Evolutionary conservation across 208 protist genomes (phyloP), one percentile per base, ranked within the genome.

Genomic region (Wallacemonas collosoma): DNA sequence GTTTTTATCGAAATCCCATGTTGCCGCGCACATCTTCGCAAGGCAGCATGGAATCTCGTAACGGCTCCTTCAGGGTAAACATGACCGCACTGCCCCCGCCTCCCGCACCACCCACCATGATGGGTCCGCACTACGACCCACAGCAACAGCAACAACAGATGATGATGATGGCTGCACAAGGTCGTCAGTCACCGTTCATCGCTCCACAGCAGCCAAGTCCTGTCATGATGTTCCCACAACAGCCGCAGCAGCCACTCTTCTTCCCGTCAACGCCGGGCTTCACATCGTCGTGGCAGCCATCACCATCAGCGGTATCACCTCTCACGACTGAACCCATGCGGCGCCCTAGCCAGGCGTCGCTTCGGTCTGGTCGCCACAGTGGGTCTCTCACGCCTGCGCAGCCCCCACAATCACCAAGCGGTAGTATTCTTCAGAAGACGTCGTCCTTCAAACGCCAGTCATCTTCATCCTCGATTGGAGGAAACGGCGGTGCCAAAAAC

Each of bases 371-470:
- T 43, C 56, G 56, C 56, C 4, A 5, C 56, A 43, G 8, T 9
- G 56, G 36, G 15, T 38, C 35, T 9, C 5, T 12, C 0, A 8
- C 56, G 7, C 56, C 56, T 6, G 56, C 56, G 7, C 36, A 35
- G 38, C 51, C 5, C 4, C 14, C 51, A 12, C 14, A 12, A n/a
- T 35, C 51, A 56, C 51, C 51, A n/a, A 56, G 14, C 8, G 51
- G n/a, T n/a, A 56, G 51, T n/a, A 56, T 56, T 56, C 51, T 56
- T n/a, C 56, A 62, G 36, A 62, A 62, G 38, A 36, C 15, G 6
- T 41, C 56, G 7, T 62, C 56, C 8, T 62, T 62, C 56, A 36
- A 15, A 6, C 56, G 56, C 9, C 5, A 62, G 3, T 1, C 35
- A 43, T 62, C 56, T 0, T 57, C 53, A 8, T 57, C 53, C 14